Evolutionary conservation across 106 monocot species (phyloP), one percentile per base, ranked within the genome.

Genomic region (Dioscorea zingiberensis): DNA sequence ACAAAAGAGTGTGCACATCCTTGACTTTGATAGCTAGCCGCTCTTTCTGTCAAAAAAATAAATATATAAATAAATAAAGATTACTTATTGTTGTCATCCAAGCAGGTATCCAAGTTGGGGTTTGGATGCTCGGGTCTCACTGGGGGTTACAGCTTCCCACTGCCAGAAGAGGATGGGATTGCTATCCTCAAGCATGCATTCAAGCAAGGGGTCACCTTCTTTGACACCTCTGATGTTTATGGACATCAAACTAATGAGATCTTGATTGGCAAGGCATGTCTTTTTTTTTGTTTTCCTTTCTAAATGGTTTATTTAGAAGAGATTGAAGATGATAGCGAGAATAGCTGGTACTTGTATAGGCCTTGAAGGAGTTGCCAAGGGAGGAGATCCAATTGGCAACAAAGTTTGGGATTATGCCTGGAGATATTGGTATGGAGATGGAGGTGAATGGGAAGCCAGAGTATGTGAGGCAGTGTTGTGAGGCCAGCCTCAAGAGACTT

Each of bases 401-500:
- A 2, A 84, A 84, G 68, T 84, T 76, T 60, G 84, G 84, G 6
- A 38, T 80, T 25, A 55, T 15, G 7, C 47, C 21, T 9, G 3
- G 48, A 2, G 64, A 65, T 48, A 44, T 28, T 14, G 54, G 64
- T 4, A 8, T 76, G 62, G 25, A 59, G 3, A 8, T 76, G 62
- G 25, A 59, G 3, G 65, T 76, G 13, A 73, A 73, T 64, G 76
- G 84, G 14, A 65, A 16, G 46, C 85, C 85, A 25, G 77, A 85
- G 23, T 85, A 81, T 54, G 77, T 78, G 47, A 46, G 85, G 13
- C 73, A 76, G 9, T 76, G 84, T 67, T 94, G 94, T 45, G 74
- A 84, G 59, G 89, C 76, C 5, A 94, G 94, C 61, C 81, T 94
- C 14, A 27, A 81, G 69, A 83, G 94, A 23, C 89, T 94, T 17